Evolutionary conservation across 73 alveolate genomes (phyloP).

Genomic region (Paraurostyla sp.): DNA sequence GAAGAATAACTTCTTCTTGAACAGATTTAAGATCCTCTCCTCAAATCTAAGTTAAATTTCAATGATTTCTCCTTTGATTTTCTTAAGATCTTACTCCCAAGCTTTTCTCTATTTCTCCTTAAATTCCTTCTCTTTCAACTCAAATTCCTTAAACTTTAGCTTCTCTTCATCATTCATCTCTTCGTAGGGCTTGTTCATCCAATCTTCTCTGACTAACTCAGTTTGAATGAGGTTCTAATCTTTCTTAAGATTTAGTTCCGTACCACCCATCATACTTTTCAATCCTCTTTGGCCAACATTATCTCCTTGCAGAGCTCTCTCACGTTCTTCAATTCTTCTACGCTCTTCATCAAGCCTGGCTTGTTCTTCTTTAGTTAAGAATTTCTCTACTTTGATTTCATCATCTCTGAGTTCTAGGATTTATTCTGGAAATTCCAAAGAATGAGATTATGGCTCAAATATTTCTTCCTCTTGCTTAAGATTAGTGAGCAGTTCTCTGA

Average conservation of each 20-base stretch:
- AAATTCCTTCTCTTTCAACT: constrained; percentile 94
- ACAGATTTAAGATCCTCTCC: constrained; percentile 76
- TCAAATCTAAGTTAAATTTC: constrained; percentile 86
- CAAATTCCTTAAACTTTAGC: constrained; percentile 91
- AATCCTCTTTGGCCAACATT: constrained; percentile 96
- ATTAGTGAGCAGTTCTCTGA: constrained; percentile 90
- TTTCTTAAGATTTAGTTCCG: constrained; percentile 91
- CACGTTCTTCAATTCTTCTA: constrained; percentile 93
- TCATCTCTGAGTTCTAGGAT: constrained; percentile 84
- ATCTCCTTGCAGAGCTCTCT: constrained; percentile 95
- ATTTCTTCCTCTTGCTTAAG: constrained; percentile 90
- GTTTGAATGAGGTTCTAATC: constrained; percentile 85
- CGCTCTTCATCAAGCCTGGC: constrained; percentile 92
- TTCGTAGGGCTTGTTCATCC: constrained; percentile 95
- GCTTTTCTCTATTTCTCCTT: constrained; percentile 95
- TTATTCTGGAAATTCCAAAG: constrained; percentile 92
- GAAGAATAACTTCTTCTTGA: constrained; percentile 86
- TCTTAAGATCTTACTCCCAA: constrained; percentile 88
- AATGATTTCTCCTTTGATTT: constrained; percentile 80
- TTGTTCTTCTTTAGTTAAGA: constrained; percentile 94
- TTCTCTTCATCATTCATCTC: constrained; percentile 97
- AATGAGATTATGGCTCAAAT: constrained; percentile 84
- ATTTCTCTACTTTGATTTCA: constrained; percentile 90
- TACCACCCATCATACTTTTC: constrained; percentile 96
- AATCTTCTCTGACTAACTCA: constrained; percentile 92